Percentiles rank a stretch among this genome's conserved stretches.
Conservation (phyloP, 257 asterid genomes). For the Scutellaria minor region DNA sequence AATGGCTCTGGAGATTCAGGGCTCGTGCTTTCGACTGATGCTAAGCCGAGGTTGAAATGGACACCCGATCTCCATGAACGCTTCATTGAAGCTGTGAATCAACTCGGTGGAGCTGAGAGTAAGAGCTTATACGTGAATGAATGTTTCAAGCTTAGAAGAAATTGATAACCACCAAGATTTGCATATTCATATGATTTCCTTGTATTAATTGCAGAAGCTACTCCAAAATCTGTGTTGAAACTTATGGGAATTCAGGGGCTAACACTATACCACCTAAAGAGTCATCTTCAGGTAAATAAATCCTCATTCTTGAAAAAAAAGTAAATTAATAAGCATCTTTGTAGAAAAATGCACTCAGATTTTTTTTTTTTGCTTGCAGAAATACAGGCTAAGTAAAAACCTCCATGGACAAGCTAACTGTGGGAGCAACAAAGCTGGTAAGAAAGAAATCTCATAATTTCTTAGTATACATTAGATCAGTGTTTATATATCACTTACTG, state of each 20-base stretch:
- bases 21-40: constrained; percentile 89
- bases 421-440: constrained; percentile 67
- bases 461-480: background rate
- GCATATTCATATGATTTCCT: constrained; percentile 20
- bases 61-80: constrained; percentile 80
- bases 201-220: constrained; percentile 74
- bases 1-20: constrained; percentile 67
- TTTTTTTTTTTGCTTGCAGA: constrained; percentile 52
- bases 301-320: background rate
- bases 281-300: constrained; percentile 94
- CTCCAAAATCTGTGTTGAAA: constrained; percentile 93
- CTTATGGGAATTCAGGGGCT: constrained; percentile 96
- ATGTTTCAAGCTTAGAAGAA: constrained; percentile 25
- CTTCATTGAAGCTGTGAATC: constrained; percentile 86
- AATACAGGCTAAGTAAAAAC: constrained; percentile 85
- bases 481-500: constrained; percentile 28
- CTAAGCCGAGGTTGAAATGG: constrained; percentile 92
- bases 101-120: constrained; percentile 96
- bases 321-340: background rate
- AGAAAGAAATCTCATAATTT: constrained; percentile 21
- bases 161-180: constrained; percentile 12
- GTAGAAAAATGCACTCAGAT: constrained; percentile 18
- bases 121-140: constrained; percentile 42
- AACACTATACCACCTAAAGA: constrained; percentile 88
- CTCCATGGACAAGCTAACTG: constrained; percentile 69